These are phyloP conservation scores for Physcomitrellopsis africana DNA, from an alignment of 225 moss, liverwort and hornwort species.

Conservation along the genomic window DNA sequence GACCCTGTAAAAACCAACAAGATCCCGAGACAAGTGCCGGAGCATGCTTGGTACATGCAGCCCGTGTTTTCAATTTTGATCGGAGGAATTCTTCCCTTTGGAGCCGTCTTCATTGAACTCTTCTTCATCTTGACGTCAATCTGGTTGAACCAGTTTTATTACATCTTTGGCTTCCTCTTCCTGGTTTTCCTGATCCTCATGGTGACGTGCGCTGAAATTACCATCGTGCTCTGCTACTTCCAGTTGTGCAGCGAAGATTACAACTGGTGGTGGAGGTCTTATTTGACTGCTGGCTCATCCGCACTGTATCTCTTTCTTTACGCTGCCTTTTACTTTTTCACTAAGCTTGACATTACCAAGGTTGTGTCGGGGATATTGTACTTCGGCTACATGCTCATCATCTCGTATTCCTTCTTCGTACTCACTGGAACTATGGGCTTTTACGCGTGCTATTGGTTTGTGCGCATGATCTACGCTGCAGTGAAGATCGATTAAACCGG, in stretches of 20 bases:
- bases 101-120: conserved; percentile 89
- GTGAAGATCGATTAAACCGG: conserved; percentile 77
- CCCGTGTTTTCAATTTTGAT: conserved; percentile 79
- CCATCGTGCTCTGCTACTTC: conserved; percentile 93
- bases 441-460: conserved; percentile 95
- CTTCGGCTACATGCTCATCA: conserved; percentile 96
- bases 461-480: conserved; percentile 85
- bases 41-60: conserved; percentile 91
- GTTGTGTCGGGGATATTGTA: conserved; percentile 81
- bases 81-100: conserved; percentile 84
- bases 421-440: conserved; percentile 91
- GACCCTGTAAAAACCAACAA: conserved; percentile 90
- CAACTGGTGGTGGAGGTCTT: conserved; percentile 95
- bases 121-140: conserved; percentile 91
- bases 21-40: conserved; percentile 85
- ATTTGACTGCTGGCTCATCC: conserved; percentile 84
- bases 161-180: conserved; percentile 88
- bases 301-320: conserved; percentile 89
- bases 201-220: conserved; percentile 90
- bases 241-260: conserved; percentile 92
- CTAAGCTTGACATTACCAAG: conserved; percentile 82
- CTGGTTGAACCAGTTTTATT: conserved; percentile 91
- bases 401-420: conserved; percentile 92
- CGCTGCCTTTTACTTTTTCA: conserved; percentile 88
- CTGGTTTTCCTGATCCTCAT: conserved; percentile 87